phyloP scores from a whole-genome alignment of 345 rosid genomes.

The Pistacia vera region DNA sequence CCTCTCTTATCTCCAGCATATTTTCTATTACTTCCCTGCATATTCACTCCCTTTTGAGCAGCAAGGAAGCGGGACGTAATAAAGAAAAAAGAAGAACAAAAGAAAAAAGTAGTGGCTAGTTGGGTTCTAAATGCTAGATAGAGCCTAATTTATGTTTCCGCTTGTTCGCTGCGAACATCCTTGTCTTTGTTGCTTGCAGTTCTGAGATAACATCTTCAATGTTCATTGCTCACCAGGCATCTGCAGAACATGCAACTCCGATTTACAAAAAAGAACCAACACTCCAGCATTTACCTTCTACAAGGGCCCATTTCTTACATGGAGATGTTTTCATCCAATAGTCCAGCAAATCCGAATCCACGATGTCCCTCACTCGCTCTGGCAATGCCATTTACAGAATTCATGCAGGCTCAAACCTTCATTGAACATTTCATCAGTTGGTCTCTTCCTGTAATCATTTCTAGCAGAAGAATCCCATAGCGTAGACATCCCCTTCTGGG shows the following conservation, averaged over 20 bases:
- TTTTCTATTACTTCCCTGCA: too few species aligned
- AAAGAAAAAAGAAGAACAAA: too few species aligned
- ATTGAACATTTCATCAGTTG: conserved; percentile 11
- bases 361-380: conserved; percentile 10
- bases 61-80: too few species aligned
- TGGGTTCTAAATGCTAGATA: too few species aligned
- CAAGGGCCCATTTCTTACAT: neutral
- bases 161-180: too few species aligned
- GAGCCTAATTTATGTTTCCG: too few species aligned
- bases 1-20: too few species aligned
- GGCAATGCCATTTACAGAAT: conserved; percentile 25
- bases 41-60: too few species aligned
- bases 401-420: conserved; percentile 6
- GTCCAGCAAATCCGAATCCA: neutral
- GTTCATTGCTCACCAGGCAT: neutral
- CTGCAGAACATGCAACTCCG: neutral
- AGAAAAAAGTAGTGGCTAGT: too few species aligned
- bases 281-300: conserved; percentile 7
- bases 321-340: too few species aligned
- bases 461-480: conserved; percentile 17
- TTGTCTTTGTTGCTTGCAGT: too few species aligned
- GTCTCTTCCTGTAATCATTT: conserved; percentile 22
- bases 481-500: conserved; percentile 14
- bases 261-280: neutral
- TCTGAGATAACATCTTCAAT: too few species aligned